phyloP scores from a whole-genome alignment of 2,329 filamentous ascomycete genomes.

The Tolypocladium ovalisporum region DNA sequence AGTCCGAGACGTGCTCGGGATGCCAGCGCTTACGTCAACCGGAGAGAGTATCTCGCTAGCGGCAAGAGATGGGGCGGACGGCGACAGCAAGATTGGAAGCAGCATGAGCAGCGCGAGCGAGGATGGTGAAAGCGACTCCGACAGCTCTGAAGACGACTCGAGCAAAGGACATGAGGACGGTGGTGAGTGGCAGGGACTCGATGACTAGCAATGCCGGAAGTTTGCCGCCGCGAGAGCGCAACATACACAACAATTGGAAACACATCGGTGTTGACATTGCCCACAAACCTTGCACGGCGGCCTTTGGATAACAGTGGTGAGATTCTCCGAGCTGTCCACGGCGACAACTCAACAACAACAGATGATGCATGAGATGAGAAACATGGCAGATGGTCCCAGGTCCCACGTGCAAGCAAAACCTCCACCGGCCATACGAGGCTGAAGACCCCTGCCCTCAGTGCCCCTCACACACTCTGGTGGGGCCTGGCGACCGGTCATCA shows the following conservation, averaged over 20 bases:
- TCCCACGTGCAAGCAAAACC: neutral
- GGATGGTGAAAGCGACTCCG: conserved; percentile 4
- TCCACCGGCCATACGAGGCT: neutral
- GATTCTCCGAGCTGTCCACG: neutral
- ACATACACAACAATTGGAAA: neutral
- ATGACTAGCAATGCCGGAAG: conserved; percentile 3
- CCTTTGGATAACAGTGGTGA: neutral
- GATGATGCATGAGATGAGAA: neutral
- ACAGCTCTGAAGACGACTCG: conserved; percentile 6
- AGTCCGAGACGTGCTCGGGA: conserved; percentile 27
- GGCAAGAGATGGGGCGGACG: conserved; percentile 7
- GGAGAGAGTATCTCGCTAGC: conserved; percentile 17
- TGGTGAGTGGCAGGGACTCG: conserved; percentile 9
- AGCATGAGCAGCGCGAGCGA: conserved; percentile 10
- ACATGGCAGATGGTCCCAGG: neutral
- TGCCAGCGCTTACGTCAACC: conserved; percentile 25
- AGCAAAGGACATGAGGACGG: conserved; percentile 1
- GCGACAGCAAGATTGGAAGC: conserved; percentile 10
- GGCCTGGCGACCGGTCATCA: neutral
- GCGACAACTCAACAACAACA: neutral
- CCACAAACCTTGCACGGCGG: neutral
- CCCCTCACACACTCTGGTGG: neutral
- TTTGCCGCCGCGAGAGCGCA: neutral
- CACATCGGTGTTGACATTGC: neutral
- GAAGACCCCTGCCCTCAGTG: too few relatives aligned